These are phyloP conservation scores for Diaporthe vaccinii DNA, from an alignment of 2,329 filamentous ascomycete genomes.

Conservation along the genomic window DNA sequence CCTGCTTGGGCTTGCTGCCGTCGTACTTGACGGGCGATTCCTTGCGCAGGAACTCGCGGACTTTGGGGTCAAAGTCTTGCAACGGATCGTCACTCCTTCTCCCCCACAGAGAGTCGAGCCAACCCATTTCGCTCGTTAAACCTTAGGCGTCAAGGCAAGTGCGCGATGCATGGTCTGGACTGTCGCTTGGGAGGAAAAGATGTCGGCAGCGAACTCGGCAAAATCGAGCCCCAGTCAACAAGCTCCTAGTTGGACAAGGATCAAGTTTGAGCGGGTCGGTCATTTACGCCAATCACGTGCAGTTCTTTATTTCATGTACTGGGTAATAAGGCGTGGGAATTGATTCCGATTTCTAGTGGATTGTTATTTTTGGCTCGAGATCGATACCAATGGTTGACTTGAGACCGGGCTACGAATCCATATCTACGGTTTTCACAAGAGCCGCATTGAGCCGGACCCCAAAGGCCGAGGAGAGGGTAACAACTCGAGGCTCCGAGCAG, in stretches of 20 bases:
- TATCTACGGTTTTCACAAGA: background rate
- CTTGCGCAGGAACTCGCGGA: conserved; percentile 87
- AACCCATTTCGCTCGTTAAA: conserved; percentile 62
- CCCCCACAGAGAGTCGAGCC: conserved; percentile 66
- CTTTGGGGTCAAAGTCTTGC: conserved; percentile 82
- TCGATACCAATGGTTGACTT: background rate
- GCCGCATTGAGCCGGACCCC: background rate
- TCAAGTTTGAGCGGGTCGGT: background rate
- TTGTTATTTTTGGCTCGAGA: background rate
- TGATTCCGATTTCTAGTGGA: background rate
- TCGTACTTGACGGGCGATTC: conserved; percentile 82
- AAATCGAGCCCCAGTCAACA: conserved; percentile 20
- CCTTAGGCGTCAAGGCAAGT: background rate
- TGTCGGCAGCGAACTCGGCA: conserved; percentile 41
- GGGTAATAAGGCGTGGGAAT: background rate
- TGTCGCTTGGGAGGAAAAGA: background rate
- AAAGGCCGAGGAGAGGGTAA: background rate
- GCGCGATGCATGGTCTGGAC: conserved; percentile 18
- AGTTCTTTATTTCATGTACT: background rate
- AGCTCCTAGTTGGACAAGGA: background rate
- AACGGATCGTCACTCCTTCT: conserved; percentile 72
- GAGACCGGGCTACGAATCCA: background rate
- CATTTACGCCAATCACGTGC: conserved; percentile 29
- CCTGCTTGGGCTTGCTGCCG: conserved; percentile 40
- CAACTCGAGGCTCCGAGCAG: background rate